Conservation (phyloP, 192 early-diverging fungal genomes). For the Coemansia sp. region DNA sequence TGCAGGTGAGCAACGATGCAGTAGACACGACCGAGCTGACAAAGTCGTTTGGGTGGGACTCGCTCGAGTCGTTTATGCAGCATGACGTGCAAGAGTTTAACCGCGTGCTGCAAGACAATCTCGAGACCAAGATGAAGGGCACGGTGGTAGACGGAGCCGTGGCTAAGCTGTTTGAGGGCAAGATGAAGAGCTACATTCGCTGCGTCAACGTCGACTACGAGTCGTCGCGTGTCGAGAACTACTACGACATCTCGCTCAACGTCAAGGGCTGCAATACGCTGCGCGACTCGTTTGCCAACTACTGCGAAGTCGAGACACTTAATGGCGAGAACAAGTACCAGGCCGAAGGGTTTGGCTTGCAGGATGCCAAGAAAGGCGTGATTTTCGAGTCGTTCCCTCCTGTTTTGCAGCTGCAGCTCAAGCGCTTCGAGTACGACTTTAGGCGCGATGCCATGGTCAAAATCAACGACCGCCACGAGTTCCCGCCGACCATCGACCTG, state of each 20-base stretch:
- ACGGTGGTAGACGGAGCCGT: constrained; percentile 92
- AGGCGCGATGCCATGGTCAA: constrained; percentile 87
- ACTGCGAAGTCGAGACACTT: constrained; percentile 85
- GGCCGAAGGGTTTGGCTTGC: constrained; percentile 92
- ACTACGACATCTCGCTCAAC: constrained; percentile 96
- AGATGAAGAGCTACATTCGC: constrained; percentile 96
- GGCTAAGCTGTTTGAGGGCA: constrained; percentile 88
- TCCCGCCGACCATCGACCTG: constrained; percentile 83
- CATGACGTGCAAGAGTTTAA: constrained; percentile 99
- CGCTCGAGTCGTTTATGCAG: constrained; percentile 91
- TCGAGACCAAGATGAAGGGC: constrained; percentile 98
- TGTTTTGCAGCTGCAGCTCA: constrained; percentile 93
- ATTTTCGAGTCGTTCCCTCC: constrained; percentile 92
- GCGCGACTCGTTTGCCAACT: constrained; percentile 86
- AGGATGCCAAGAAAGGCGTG: constrained; percentile 96
- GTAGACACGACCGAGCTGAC: constrained; percentile 96
- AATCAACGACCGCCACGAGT: constrained; percentile 98
- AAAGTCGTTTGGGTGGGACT: constrained; percentile 98
- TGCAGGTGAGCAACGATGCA: constrained; percentile 68
- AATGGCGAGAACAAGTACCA: constrained; percentile 97
- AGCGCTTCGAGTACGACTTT: constrained; percentile 98
- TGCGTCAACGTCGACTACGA: constrained; percentile 95
- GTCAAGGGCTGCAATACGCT: constrained; percentile 92
- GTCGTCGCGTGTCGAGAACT: constrained; percentile 91
- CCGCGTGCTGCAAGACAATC: constrained; percentile 92